Conservation (phyloP, 208 protist genomes). For the Endotrypanum monterogeii region DNA sequence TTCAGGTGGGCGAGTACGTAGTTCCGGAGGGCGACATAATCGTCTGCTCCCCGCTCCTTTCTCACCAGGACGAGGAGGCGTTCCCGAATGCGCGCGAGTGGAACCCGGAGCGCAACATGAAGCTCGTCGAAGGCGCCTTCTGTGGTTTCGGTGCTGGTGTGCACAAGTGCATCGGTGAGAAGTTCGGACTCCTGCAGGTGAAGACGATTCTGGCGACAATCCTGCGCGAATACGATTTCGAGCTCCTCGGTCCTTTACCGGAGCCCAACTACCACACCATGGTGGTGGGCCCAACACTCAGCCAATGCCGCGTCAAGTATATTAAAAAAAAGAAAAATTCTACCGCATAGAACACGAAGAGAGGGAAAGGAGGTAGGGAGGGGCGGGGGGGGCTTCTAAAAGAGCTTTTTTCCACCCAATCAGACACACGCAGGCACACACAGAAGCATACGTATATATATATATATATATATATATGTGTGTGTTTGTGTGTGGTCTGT, state of each 20-base stretch:
- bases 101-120: constrained; percentile 89
- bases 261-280: constrained; percentile 89
- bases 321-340: constrained; percentile 67
- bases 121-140: constrained; percentile 73
- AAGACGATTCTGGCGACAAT: constrained; percentile 91
- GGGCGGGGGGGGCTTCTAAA: too few species aligned
- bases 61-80: constrained; percentile 79
- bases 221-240: constrained; percentile 89
- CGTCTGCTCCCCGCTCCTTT: constrained; percentile 80
- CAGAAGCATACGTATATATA: too few species aligned
- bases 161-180: constrained; percentile 94
- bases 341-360: constrained; percentile 7
- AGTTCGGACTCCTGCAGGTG: constrained; percentile 93
- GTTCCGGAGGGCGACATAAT: constrained; percentile 92
- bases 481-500: too few species aligned
- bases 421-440: too few species aligned
- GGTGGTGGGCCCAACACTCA: constrained; percentile 80
- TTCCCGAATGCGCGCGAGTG: constrained; percentile 84
- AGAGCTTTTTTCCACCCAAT: too few species aligned
- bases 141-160: constrained; percentile 88
- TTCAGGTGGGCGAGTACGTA: constrained; percentile 76
- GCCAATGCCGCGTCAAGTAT: constrained; percentile 77
- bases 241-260: constrained; percentile 72
- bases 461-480: too few species aligned
- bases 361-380: neutral